Conservation (phyloP, 2,329 filamentous ascomycete genomes). For the Rachicladosporium sp. region DNA sequence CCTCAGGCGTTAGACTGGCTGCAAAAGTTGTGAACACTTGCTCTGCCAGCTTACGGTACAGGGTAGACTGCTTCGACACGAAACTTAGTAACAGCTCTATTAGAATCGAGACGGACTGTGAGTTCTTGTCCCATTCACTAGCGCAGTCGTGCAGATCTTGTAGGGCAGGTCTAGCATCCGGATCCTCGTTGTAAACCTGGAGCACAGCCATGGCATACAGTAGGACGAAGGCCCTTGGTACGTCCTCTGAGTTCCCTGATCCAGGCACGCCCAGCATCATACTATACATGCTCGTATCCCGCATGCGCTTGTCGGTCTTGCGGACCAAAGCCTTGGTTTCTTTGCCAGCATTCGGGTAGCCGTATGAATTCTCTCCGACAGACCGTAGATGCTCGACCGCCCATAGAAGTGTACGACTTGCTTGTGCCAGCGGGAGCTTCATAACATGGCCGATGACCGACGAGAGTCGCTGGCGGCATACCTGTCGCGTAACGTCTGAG, state of each 20-base stretch:
- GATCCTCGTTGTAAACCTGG: conserved; percentile 80
- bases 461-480: conserved; percentile 43
- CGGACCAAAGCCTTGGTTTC: conserved; percentile 9
- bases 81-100: conserved; percentile 87
- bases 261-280: too few species aligned
- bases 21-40: conserved; percentile 81
- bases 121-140: conserved; percentile 41
- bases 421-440: conserved; percentile 14
- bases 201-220: conserved; percentile 75
- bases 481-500: conserved; percentile 34
- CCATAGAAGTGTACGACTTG: conserved; percentile 5
- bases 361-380: conserved; percentile 1
- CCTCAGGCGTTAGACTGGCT: conserved; percentile 57
- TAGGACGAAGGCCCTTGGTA: conserved; percentile 51
- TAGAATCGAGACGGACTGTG: conserved; percentile 50
- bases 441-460: conserved; percentile 43
- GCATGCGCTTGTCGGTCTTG: conserved; percentile 11
- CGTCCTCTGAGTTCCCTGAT: neutral
- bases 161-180: conserved; percentile 71
- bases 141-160: conserved; percentile 70
- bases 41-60: conserved; percentile 76
- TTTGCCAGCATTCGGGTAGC: conserved; percentile 7
- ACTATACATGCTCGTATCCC: conserved; percentile 10
- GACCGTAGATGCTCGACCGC: neutral
- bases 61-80: conserved; percentile 68